A percentile compares a stretch with the other conserved stretches of the same genome.
Evolutionary conservation across 352 stramenopile genomes (phyloP).

Genomic region (Pythium scleroteichum): DNA sequence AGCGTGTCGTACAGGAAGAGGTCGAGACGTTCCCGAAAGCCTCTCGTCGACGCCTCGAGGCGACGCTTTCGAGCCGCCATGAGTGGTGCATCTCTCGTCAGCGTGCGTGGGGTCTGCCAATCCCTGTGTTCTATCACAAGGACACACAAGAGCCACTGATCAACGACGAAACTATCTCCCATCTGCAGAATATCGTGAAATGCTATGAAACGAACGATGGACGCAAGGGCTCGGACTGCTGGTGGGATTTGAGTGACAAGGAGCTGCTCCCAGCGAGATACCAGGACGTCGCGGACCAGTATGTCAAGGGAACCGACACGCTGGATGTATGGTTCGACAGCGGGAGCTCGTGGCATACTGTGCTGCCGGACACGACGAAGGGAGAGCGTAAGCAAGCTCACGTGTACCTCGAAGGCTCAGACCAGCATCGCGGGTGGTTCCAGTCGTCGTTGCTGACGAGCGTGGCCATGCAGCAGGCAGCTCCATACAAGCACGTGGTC

Average conservation of each 20-base stretch:
- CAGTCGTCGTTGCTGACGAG: slow-evolving; percentile 97
- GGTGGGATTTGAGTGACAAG: slow-evolving; percentile 90
- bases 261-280: slow-evolving; percentile 69
- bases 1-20: slow-evolving; percentile 48
- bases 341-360: slow-evolving; percentile 76
- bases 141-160: slow-evolving; percentile 89
- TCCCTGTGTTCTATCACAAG: slow-evolving; percentile 98
- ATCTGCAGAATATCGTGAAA: slow-evolving; percentile 72
- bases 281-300: slow-evolving; percentile 82
- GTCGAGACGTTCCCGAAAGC: slow-evolving; percentile 93
- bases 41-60: slow-evolving; percentile 80
- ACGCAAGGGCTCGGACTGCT: slow-evolving; percentile 94
- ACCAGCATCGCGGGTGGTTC: slow-evolving; percentile 99
- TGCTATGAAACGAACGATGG: slow-evolving; percentile 43
- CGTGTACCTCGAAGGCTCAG: slow-evolving; percentile 96
- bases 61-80: slow-evolving; percentile 86
- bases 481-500: slow-evolving; percentile 96
- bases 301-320: slow-evolving; percentile 96
- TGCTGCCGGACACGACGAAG: slow-evolving; percentile 56
- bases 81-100: slow-evolving; percentile 99
- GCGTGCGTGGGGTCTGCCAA: slow-evolving; percentile 97
- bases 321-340: slow-evolving; percentile 99
- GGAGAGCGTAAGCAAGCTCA: slow-evolving; percentile 87
- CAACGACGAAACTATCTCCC: slow-evolving; percentile 88
- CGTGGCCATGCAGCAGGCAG: slow-evolving; percentile 73